Conservation (phyloP, 1,284 basidiomycete species). For the Megacollybia platyphylla region DNA sequence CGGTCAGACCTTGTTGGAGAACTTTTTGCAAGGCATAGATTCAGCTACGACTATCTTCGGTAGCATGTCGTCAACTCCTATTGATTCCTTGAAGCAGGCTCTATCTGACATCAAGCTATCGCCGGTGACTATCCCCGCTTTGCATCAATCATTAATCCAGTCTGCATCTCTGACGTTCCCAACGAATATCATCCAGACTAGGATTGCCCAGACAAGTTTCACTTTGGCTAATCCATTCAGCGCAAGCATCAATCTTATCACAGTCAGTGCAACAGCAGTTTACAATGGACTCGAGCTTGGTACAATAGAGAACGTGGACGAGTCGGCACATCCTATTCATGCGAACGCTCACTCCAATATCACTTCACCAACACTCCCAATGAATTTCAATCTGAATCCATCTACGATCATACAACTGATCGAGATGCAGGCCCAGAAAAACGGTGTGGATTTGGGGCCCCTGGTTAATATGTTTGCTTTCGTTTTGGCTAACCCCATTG, state of each 20-base stretch:
- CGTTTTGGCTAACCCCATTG: constrained; percentile 37
- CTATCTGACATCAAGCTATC: constrained; percentile 50
- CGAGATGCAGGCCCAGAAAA: constrained; percentile 35
- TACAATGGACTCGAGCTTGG: constrained; percentile 41
- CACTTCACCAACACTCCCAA: constrained; percentile 46
- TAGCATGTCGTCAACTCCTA: constrained; percentile 43
- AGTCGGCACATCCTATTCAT: constrained; percentile 42
- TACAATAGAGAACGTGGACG: constrained; percentile 41
- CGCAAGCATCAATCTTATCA: constrained; percentile 56
- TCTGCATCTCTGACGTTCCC: constrained; percentile 45
- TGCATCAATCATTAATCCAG: constrained; percentile 53
- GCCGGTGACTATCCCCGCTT: constrained; percentile 54
- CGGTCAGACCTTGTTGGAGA: constrained; percentile 52
- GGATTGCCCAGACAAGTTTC: constrained; percentile 43
- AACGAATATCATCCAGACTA: constrained; percentile 42
- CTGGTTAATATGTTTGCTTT: constrained; percentile 47
- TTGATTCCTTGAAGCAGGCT: constrained; percentile 54
- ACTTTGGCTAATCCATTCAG: constrained; percentile 64
- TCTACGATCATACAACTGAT: constrained; percentile 51
- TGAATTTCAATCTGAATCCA: constrained; percentile 58
- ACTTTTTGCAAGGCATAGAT: constrained; percentile 58
- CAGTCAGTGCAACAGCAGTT: constrained; percentile 43
- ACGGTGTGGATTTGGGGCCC: constrained; percentile 53
- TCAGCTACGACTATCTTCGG: constrained; percentile 51
- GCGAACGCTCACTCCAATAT: constrained; percentile 50